Evolutionary conservation across 495 filamentous ascomycete genomes (phyloP), one percentile per base, ranked within the genome.

Genomic region (Tuber indicum): DNA sequence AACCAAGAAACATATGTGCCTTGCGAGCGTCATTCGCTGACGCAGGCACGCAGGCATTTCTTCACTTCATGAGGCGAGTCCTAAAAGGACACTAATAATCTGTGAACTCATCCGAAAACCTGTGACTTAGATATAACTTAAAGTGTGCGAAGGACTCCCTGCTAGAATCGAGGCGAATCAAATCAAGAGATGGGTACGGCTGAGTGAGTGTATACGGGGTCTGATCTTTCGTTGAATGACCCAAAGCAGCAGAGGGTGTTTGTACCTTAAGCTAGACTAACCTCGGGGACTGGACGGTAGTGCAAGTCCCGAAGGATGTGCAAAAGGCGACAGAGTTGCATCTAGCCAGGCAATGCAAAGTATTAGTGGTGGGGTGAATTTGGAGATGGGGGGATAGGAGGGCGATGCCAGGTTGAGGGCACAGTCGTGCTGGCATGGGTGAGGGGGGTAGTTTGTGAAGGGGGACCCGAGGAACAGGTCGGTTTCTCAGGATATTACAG

Each of bases 11-110:
- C 45, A 16, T 73, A 75, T 80, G 77, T 80, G 78, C 78, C 78
- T 80, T 80, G 78, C 71, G 77, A 45, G 78, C 74, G 78, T 73
- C 77, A 80, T 80, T 80, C 72, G 72, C 74, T 76, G 77, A 80
- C 78, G 71, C 73, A 75, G 73, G 70, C 72, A 80, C 76, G 45
- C 76, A 70, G 46, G n/a, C 75, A 78, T 78, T 72, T 73, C 77
- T 66, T 66, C 58, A 66, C 58, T 66, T 36, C 23, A 62, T 36
- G 58, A 36, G 36, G 71, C 74, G 77, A 77, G 71, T 52, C 71
- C 47, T 32, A 70, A 73, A 79, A 80, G 70, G 42, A 71, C 74
- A 26, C 74, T 77, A 76, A 74, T 74, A 44, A 32, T 52, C 73
- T 80, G 73, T 66, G 74, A 74, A 58, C 77, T 76, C 58, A 77